A percentile compares a stretch with the other conserved stretches of the same genome.
Evolutionary conservation across 306 rosid species (phyloP).

Genomic region (Styphnolobium japonicum): DNA sequence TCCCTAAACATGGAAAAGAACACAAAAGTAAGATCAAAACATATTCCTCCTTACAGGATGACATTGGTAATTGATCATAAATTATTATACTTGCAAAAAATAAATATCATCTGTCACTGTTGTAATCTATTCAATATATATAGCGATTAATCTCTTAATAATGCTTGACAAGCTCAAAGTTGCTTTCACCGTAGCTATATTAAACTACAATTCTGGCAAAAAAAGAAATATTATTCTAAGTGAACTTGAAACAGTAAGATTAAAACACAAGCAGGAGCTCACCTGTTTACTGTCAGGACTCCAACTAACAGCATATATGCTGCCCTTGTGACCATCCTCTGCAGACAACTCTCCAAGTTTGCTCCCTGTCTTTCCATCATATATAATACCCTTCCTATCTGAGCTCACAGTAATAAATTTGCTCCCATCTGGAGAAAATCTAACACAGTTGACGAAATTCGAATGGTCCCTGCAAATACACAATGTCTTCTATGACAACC

Average conservation of each 20-base stretch:
- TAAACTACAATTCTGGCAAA: background rate
- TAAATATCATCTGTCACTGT: background rate
- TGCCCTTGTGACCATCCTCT: slow-evolving; percentile 89
- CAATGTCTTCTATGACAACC: slow-evolving; percentile 41
- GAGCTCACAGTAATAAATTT: slow-evolving; percentile 91
- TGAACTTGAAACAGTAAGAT: slow-evolving; percentile 12
- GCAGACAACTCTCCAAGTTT: slow-evolving; percentile 83
- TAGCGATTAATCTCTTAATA: slow-evolving; percentile 13
- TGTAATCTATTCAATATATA: background rate
- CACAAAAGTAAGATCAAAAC: background rate
- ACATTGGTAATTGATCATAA: background rate
- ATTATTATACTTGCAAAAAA: background rate
- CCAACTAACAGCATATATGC: slow-evolving; percentile 95
- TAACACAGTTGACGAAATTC: slow-evolving; percentile 81
- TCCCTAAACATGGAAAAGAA: background rate
- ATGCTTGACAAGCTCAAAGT: slow-evolving; percentile 2
- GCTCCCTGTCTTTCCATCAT: slow-evolving; percentile 76
- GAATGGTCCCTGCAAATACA: slow-evolving; percentile 89
- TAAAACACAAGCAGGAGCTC: background rate
- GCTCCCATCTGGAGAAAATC: slow-evolving; percentile 94
- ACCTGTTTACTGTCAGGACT: slow-evolving; percentile 95
- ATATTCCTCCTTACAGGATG: background rate
- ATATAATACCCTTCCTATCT: slow-evolving; percentile 77
- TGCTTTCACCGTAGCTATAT: background rate
- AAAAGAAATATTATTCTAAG: background rate